Conservation (phyloP, 2,329 filamentous ascomycete species). For the Exophiala sp. region DNA sequence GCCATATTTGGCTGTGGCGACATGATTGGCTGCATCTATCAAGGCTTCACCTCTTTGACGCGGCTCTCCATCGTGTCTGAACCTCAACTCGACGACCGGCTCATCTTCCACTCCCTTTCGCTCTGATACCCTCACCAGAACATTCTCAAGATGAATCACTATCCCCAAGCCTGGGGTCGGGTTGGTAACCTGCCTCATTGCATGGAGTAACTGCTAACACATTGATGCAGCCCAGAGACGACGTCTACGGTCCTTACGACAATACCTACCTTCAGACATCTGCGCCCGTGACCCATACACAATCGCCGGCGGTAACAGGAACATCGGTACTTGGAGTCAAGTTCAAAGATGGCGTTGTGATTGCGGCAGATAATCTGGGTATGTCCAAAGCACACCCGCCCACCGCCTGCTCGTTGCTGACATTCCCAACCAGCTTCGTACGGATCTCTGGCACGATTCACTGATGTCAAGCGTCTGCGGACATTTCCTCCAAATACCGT, state of each 20-base stretch:
- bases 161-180: conserved; percentile 60
- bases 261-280: conserved; percentile 68
- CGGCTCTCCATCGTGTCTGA: conserved; percentile 1
- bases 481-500: conserved; percentile 77
- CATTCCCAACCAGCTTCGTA: conserved; percentile 66
- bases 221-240: conserved; percentile 75
- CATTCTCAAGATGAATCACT: conserved; percentile 53
- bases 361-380: conserved; percentile 96
- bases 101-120: neutral
- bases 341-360: conserved; percentile 92
- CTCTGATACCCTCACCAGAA: neutral
- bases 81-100: neutral
- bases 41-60: conserved; percentile 7
- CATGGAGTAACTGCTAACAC: conserved; percentile 28
- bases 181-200: conserved; percentile 37
- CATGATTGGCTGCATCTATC: neutral
- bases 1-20: neutral
- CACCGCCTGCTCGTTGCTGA: conserved; percentile 2
- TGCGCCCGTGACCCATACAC: conserved; percentile 76
- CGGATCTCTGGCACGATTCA: conserved; percentile 93
- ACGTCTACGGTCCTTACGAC: conserved; percentile 93
- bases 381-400: conserved; percentile 30
- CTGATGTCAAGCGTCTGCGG: conserved; percentile 90
- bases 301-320: conserved; percentile 88
- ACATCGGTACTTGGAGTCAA: conserved; percentile 93